Evolutionary conservation across 2,329 filamentous ascomycete species (phyloP), one percentile per base, ranked within the genome.

Genomic region (Colletotrichum sojae): DNA sequence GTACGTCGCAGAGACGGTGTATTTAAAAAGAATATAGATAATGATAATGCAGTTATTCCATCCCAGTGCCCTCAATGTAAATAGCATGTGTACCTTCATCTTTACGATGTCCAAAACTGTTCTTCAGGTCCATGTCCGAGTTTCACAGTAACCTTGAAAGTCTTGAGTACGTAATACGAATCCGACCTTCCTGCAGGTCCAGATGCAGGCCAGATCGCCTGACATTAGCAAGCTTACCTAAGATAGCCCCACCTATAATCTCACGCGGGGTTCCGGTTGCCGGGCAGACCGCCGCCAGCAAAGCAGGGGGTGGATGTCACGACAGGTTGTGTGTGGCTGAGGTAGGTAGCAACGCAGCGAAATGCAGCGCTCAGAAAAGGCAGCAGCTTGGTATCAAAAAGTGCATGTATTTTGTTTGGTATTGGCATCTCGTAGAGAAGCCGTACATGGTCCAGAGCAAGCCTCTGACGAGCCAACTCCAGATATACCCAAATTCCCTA

Each of bases 401-500:
- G 40, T 43, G 40, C 54, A 56, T 61, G 39, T 67, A 53, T 61
- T 62, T 8, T 36, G 31, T 61, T 66, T 46, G 45, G 40, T 61
- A 57, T 53, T 36, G 67, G 67, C 31, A 36, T 36, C 31, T 48
- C 46, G 18, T 54, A 20, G 3, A 40, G 51, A 51, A 5, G 25
- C 62, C 62, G 61, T 45, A 51, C 49, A 36, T 55, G 22, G 48
- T 59, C 62, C 56, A 55, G 62, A 61, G 67, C 20, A 66, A 67
- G 62, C 43, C 62, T 61, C 56, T 69, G 51, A 31, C 40, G 45
- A 56, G 63, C 54, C 51, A 61, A 61, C 67, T 69, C 67, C 45
- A 31, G 62, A 51, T 46, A 67, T 67, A 61, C 62, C 63, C 67
- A 61, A 61, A 67, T 69, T 59, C 51, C 67, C 61, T 68, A 65